Conservation (phyloP, 2,329 filamentous ascomycete genomes). For the Cercospora brassicicola region DNA sequence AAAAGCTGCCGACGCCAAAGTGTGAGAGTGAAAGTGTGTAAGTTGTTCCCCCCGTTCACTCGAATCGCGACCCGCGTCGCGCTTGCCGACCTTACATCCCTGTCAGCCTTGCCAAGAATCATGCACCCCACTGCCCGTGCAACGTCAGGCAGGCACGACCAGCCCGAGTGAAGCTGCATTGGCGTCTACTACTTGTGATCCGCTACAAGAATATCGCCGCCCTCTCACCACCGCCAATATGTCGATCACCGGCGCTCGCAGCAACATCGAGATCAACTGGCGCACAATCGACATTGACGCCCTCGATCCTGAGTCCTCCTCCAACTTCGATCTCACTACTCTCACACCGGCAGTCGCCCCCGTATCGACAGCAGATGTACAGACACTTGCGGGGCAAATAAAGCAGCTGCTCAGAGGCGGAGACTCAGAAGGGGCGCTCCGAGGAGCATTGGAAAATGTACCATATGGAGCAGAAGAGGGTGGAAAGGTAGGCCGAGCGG, state of each 20-base stretch:
- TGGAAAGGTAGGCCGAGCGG: slow-evolving; percentile 50
- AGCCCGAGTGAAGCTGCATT: background rate
- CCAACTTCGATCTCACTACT: slow-evolving; percentile 87
- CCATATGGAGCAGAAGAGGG: slow-evolving; percentile 64
- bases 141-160: slow-evolving; percentile 14
- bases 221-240: slow-evolving; percentile 9
- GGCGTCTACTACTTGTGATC: background rate
- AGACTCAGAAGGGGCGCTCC: slow-evolving; percentile 81
- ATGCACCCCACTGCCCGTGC: slow-evolving; percentile 9
- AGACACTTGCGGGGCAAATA: slow-evolving; percentile 75
- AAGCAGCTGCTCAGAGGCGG: slow-evolving; percentile 84
- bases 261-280: slow-evolving; percentile 55
- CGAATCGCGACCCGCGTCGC: slow-evolving; percentile 10
- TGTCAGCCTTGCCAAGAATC: slow-evolving; percentile 5
- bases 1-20: background rate
- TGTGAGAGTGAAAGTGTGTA: background rate
- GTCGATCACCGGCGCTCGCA: slow-evolving; percentile 41
- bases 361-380: slow-evolving; percentile 73
- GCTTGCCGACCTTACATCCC: slow-evolving; percentile 3
- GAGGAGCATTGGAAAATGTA: slow-evolving; percentile 79
- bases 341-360: slow-evolving; percentile 76
- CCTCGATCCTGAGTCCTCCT: slow-evolving; percentile 81
- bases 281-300: slow-evolving; percentile 94
- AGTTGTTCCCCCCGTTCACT: slow-evolving; percentile 1
- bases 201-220: background rate